A percentile compares a stretch with the other conserved stretches of the same genome.
phyloP scores from a whole-genome alignment of 2,329 filamentous ascomycete species.

The Fusarium piperis region DNA sequence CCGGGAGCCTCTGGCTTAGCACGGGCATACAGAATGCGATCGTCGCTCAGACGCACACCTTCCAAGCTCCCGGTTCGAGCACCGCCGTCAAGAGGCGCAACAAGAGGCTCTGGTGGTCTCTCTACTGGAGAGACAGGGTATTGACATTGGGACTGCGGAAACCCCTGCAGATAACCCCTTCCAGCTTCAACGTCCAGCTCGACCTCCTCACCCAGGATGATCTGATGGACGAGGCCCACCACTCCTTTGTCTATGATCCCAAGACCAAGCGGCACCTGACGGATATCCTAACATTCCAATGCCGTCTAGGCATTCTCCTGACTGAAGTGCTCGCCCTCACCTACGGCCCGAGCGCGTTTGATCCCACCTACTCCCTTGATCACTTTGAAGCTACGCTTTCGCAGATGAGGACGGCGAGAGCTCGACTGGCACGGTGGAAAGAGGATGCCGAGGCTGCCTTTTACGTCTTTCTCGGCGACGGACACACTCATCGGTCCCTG shows the following conservation, averaged over 20 bases:
- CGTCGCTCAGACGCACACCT: slow-evolving; percentile 22
- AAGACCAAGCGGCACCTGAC: not conserved
- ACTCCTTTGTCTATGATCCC: not conserved
- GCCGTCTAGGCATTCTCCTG: not conserved
- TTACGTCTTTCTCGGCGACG: not conserved
- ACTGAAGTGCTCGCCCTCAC: slow-evolving; percentile 1
- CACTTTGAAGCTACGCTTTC: not conserved
- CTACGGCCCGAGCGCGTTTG: not conserved
- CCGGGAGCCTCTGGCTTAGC: slow-evolving; percentile 30
- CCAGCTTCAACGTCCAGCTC: not conserved
- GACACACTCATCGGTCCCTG: slow-evolving; percentile 2
- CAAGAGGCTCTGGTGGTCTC: slow-evolving; percentile 25
- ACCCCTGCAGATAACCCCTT: slow-evolving; percentile 5
- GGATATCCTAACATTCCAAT: not conserved
- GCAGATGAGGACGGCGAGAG: not conserved
- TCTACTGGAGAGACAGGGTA: slow-evolving; percentile 8
- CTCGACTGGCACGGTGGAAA: not conserved
- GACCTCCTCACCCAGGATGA: not conserved
- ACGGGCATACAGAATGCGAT: slow-evolving; percentile 27
- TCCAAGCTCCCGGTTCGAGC: slow-evolving; percentile 2
- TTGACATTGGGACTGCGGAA: slow-evolving; percentile 2
- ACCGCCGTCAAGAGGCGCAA: not conserved
- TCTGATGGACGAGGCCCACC: not conserved
- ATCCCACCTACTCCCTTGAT: slow-evolving; percentile 5
- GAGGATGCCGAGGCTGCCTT: not conserved